These are phyloP conservation scores for Astrothelium macrocarpum DNA, from an alignment of 495 filamentous ascomycete genomes.

Conservation along the genomic window DNA sequence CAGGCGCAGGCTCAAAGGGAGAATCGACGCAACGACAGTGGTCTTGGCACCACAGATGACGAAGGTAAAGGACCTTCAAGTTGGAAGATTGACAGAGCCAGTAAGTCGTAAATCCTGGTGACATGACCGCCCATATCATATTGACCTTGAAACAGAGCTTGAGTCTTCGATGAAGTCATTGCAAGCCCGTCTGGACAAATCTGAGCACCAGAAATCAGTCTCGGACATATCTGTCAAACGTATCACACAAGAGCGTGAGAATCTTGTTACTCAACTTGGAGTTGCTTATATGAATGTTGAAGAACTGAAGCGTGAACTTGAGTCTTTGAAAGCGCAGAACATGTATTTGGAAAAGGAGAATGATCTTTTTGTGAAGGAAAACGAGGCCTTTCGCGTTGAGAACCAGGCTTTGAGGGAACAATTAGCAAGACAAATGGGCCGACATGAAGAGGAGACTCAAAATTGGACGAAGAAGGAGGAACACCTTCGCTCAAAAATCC, in stretches of 20 bases:
- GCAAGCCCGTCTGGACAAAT: conserved; percentile 47
- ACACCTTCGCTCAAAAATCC: conserved; percentile 17
- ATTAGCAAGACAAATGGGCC: conserved; percentile 17
- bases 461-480: conserved; percentile 20
- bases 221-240: conserved; percentile 52
- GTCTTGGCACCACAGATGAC: conserved; percentile 36
- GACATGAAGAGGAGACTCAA: conserved; percentile 20
- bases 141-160: conserved; percentile 36
- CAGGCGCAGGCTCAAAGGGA: conserved; percentile 39
- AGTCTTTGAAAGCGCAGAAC: conserved; percentile 15
- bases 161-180: conserved; percentile 49
- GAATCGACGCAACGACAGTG: conserved; percentile 37
- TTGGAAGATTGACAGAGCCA: conserved; percentile 45
- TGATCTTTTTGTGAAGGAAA: conserved; percentile 4
- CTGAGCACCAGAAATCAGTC: conserved; percentile 49
- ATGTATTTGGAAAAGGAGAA: conserved; percentile 11
- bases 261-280: conserved; percentile 52
- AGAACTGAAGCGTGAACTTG: conserved; percentile 44
- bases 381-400: conserved; percentile 6
- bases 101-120: conserved; percentile 31
- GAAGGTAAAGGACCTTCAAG: conserved; percentile 25
- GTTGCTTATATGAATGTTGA: conserved; percentile 54
- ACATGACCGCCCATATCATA: neutral
- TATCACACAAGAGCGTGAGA: conserved; percentile 54
- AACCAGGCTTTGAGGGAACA: conserved; percentile 10